A percentile compares a stretch with the other conserved stretches of the same genome.
phyloP scores from a whole-genome alignment of 306 rosid genomes.

The Arachis hypogaea region DNA sequence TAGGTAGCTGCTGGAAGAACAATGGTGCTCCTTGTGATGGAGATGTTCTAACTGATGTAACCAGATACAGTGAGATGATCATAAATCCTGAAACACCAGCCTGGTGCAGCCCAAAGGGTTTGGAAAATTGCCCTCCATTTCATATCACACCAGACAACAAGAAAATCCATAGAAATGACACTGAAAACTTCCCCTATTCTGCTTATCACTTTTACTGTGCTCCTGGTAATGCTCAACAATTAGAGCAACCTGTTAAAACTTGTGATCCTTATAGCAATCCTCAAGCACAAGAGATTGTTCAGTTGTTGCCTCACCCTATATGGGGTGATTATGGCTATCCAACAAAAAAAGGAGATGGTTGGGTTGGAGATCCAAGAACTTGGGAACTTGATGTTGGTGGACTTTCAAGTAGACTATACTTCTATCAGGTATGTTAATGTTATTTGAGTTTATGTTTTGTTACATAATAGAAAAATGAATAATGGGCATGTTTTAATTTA shows the following conservation, averaged over 20 bases:
- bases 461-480: background rate
- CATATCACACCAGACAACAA: slow-evolving; percentile 57
- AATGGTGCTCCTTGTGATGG: slow-evolving; percentile 60
- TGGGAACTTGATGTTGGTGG: slow-evolving; percentile 82
- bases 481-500: too few species aligned
- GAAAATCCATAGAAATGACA: slow-evolving; percentile 55
- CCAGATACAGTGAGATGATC: slow-evolving; percentile 71
- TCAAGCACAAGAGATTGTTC: slow-evolving; percentile 70
- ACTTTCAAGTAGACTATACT: slow-evolving; percentile 56
- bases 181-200: slow-evolving; percentile 57
- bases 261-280: slow-evolving; percentile 76
- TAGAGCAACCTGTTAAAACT: slow-evolving; percentile 50
- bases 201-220: slow-evolving; percentile 72
- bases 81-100: slow-evolving; percentile 60
- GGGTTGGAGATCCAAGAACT: slow-evolving; percentile 62
- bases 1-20: slow-evolving; percentile 81
- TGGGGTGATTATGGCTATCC: slow-evolving; percentile 69
- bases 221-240: slow-evolving; percentile 56
- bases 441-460: background rate
- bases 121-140: slow-evolving; percentile 58
- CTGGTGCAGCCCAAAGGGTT: slow-evolving; percentile 57
- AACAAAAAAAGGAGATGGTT: slow-evolving; percentile 58
- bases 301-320: slow-evolving; percentile 65
- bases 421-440: slow-evolving; percentile 52
- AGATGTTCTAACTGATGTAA: slow-evolving; percentile 56